phyloP scores from a whole-genome alignment of 768 basidiomycete genomes.

The Leccinum ochraceum region DNA sequence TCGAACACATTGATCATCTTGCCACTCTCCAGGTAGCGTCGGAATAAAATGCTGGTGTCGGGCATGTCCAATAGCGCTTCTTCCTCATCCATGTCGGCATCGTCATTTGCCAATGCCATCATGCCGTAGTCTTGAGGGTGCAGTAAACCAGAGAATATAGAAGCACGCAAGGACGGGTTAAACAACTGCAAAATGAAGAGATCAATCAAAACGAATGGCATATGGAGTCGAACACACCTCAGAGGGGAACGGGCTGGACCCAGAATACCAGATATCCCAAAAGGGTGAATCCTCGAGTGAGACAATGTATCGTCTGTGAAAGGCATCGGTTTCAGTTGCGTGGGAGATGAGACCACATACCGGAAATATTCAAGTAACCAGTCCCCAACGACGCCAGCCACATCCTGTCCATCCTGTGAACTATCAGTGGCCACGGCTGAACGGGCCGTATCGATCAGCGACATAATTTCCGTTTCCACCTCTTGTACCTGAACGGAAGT shows the following conservation, averaged over 20 bases:
- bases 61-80: slow-evolving; percentile 55
- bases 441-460: slow-evolving; percentile 25
- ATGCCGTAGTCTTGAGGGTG: slow-evolving; percentile 52
- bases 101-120: slow-evolving; percentile 1
- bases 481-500: slow-evolving; percentile 35
- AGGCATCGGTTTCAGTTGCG: slow-evolving; percentile 1
- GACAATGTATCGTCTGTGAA: slow-evolving; percentile 41
- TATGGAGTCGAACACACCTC: slow-evolving; percentile 46
- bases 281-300: slow-evolving; percentile 52
- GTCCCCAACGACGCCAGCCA: slow-evolving; percentile 38
- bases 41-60: slow-evolving; percentile 76
- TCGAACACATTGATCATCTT: slow-evolving; percentile 86
- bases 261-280: slow-evolving; percentile 78
- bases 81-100: slow-evolving; percentile 27
- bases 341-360: slow-evolving; percentile 35
- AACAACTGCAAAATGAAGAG: slow-evolving; percentile 45
- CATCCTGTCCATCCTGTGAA: slow-evolving; percentile 19
- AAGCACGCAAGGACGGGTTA: slow-evolving; percentile 68
- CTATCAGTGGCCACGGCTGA: slow-evolving; percentile 18
- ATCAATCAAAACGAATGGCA: slow-evolving; percentile 2
- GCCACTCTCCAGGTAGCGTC: slow-evolving; percentile 75
- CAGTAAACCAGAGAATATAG: slow-evolving; percentile 60
- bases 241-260: slow-evolving; percentile 59
- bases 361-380: slow-evolving; percentile 55
- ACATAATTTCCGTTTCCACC: slow-evolving; percentile 36